phyloP scores from a whole-genome alignment of 1,139 yeast species.

The Candida labiduridarum region DNA sequence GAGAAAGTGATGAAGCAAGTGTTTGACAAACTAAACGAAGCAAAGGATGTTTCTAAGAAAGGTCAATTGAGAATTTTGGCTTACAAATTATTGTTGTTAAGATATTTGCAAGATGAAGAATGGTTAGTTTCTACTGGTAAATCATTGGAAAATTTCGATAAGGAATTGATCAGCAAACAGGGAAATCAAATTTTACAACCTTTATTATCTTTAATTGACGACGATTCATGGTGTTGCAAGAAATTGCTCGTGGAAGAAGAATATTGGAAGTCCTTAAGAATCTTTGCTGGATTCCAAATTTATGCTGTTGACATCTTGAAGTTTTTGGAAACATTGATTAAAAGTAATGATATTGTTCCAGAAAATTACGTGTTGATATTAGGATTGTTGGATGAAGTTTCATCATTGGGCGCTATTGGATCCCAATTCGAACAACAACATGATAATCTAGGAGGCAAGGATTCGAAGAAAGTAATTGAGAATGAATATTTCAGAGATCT shows the following conservation, averaged over 20 bases:
- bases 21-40: slow-evolving; percentile 22
- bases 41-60: slow-evolving; percentile 29
- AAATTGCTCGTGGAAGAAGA: slow-evolving; percentile 46
- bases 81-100: slow-evolving; percentile 45
- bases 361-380: slow-evolving; percentile 64
- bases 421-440: slow-evolving; percentile 73
- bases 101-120: slow-evolving; percentile 28
- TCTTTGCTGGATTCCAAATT: slow-evolving; percentile 56
- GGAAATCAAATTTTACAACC: slow-evolving; percentile 58
- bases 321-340: slow-evolving; percentile 50
- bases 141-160: slow-evolving; percentile 31
- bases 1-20: slow-evolving; percentile 29
- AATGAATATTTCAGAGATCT: slow-evolving; percentile 51
- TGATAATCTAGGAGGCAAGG: slow-evolving; percentile 23
- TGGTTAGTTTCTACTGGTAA: slow-evolving; percentile 26
- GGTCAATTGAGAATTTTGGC: slow-evolving; percentile 35
- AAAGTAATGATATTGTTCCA: slow-evolving; percentile 38
- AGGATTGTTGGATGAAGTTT: slow-evolving; percentile 76
- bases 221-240: slow-evolving; percentile 49
- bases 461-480: slow-evolving; percentile 19
- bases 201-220: slow-evolving; percentile 52
- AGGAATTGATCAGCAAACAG: slow-evolving; percentile 43
- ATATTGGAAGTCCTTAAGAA: slow-evolving; percentile 67
- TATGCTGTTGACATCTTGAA: slow-evolving; percentile 52
- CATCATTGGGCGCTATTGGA: slow-evolving; percentile 81